Evolutionary conservation across 1,284 basidiomycete genomes (phyloP).

Genomic region (Peniophora sp.): DNA sequence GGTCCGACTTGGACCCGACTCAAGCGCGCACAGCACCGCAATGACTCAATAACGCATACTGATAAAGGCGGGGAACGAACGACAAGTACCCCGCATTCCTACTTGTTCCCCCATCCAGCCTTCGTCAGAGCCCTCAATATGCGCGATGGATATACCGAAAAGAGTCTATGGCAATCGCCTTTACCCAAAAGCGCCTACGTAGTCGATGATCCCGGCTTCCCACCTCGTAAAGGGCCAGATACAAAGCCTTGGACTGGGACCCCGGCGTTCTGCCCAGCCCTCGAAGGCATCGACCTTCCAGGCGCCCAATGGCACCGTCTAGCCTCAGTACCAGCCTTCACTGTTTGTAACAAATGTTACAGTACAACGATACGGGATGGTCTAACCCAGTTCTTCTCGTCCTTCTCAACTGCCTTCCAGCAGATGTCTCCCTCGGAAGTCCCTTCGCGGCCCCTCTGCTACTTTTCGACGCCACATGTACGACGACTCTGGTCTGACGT

Average conservation of each 20-base stretch:
- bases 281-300: neutral
- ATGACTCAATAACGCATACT: too few relatives aligned
- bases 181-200: too few relatives aligned
- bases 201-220: too few relatives aligned
- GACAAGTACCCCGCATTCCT: too few relatives aligned
- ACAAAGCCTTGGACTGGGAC: neutral
- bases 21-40: too few relatives aligned
- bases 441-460: neutral
- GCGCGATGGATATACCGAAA: too few relatives aligned
- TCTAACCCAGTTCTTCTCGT: neutral
- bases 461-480: neutral
- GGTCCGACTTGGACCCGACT: too few relatives aligned
- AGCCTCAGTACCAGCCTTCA: neutral
- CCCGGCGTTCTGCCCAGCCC: neutral
- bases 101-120: too few relatives aligned
- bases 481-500: neutral
- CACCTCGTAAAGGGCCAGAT: neutral
- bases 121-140: too few relatives aligned
- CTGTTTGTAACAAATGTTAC: neutral
- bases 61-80: too few relatives aligned
- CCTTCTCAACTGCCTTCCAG: neutral
- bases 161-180: too few relatives aligned
- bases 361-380: neutral
- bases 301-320: neutral
- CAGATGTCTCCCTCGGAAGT: neutral